Evolutionary conservation across 495 filamentous ascomycete genomes (phyloP).

Genomic region (Penicillium antarcticum): DNA sequence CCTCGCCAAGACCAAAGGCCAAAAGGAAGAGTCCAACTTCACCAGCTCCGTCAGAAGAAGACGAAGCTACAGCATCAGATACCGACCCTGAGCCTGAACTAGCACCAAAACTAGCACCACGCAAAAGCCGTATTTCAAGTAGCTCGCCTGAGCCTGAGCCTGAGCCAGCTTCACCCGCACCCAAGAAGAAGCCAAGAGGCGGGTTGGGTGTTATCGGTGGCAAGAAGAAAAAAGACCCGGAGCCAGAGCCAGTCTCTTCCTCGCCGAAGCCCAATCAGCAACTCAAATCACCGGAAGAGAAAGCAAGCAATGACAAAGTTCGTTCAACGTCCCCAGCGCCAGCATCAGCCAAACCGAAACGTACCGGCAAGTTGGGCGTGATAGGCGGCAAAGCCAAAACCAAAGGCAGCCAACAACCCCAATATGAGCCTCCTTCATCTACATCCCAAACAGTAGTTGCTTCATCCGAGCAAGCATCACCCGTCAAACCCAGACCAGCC

Average conservation of each 20-base stretch:
- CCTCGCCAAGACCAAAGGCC: background rate
- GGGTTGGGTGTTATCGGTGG: conserved; percentile 38
- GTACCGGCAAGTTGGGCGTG: conserved; percentile 29
- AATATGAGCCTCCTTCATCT: background rate
- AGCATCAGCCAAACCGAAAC: conserved; percentile 19
- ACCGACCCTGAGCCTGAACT: conserved; percentile 14
- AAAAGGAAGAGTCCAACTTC: conserved; percentile 5
- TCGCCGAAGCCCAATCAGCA: background rate
- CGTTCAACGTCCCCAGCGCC: conserved; percentile 4
- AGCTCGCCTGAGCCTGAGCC: conserved; percentile 5
- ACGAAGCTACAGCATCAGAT: conserved; percentile 18
- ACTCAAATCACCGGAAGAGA: background rate
- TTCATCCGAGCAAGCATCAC: background rate
- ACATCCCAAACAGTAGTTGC: background rate
- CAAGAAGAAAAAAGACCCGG: conserved; percentile 26
- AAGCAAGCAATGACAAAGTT: background rate
- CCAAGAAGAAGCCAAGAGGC: conserved; percentile 19
- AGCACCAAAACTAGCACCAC: conserved; percentile 4
- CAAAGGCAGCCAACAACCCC: background rate
- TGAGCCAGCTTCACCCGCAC: background rate
- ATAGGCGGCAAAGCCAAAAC: conserved; percentile 32
- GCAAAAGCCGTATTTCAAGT: background rate
- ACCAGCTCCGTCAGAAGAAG: background rate
- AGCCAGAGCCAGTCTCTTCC: conserved; percentile 5
- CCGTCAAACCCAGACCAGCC: background rate